Evolutionary conservation across 768 basidiomycete species (phyloP).

Genomic region (Suillus decipiens): DNA sequence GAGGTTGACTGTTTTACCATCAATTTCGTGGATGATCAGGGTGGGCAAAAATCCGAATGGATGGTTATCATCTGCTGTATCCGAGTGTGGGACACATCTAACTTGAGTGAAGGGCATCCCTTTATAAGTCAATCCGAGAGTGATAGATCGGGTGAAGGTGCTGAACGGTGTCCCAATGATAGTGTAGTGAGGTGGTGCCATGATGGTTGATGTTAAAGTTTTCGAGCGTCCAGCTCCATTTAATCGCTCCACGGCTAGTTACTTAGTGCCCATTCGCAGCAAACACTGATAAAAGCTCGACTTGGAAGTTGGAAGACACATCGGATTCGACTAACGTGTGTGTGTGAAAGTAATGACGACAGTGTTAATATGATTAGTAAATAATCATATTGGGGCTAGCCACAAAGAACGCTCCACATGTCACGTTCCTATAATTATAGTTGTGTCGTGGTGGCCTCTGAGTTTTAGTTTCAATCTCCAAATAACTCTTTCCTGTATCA

Average conservation of each 20-base stretch:
- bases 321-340: neutral
- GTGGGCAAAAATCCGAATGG: constrained; percentile 35
- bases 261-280: neutral
- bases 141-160: constrained; percentile 35
- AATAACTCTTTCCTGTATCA: too few species aligned
- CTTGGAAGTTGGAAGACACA: neutral
- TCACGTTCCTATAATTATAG: too few species aligned
- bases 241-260: neutral
- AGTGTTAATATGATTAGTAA: neutral
- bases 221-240: neutral
- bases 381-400: neutral
- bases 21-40: constrained; percentile 26
- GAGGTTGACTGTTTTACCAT: constrained; percentile 23
- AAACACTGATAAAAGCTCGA: neutral
- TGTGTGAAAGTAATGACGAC: neutral
- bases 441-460: too few species aligned
- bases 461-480: too few species aligned
- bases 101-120: constrained; percentile 28
- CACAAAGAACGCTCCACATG: neutral
- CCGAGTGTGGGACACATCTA: constrained; percentile 28
- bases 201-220: constrained; percentile 11
- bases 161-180: constrained; percentile 35
- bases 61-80: constrained; percentile 29
- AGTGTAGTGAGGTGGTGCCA: constrained; percentile 25
- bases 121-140: constrained; percentile 32